These are phyloP conservation scores for Talaromyces sp. DNA, from an alignment of 2,329 filamentous ascomycete species.

Conservation along the genomic window DNA sequence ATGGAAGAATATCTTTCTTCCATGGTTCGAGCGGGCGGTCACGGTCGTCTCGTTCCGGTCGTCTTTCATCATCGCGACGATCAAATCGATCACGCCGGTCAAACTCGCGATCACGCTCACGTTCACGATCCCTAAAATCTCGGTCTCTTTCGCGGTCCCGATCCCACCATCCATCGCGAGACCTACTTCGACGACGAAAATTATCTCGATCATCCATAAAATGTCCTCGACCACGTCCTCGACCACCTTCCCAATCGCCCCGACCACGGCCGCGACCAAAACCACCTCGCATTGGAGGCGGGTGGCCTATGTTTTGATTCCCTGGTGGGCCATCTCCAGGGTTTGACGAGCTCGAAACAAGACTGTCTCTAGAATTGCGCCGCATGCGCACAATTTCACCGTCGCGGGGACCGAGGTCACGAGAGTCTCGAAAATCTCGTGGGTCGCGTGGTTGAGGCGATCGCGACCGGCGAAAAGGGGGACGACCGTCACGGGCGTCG, in stretches of 20 bases:
- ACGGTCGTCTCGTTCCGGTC: constrained; percentile 26
- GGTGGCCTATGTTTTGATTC: constrained; percentile 22
- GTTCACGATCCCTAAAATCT: constrained; percentile 32
- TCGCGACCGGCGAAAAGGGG: constrained; percentile 42
- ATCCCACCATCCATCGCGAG: constrained; percentile 41
- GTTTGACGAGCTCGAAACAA: constrained; percentile 33
- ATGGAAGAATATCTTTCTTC: constrained; percentile 37
- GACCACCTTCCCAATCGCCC: constrained; percentile 41
- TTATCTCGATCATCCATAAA: constrained; percentile 40
- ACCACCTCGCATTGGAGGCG: constrained; percentile 32
- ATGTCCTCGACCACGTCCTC: constrained; percentile 38
- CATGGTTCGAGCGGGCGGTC: constrained; percentile 31
- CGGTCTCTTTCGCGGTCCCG: constrained; percentile 29
- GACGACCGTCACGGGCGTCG: constrained; percentile 40
- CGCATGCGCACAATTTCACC: constrained; percentile 37
- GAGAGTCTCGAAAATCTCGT: constrained; percentile 37
- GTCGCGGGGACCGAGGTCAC: constrained; percentile 34
- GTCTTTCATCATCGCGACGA: constrained; percentile 32
- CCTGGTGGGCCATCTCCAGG: constrained; percentile 32
- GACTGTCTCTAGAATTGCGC: constrained; percentile 41
- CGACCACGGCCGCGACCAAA: constrained; percentile 39
- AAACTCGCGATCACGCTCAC: constrained; percentile 34
- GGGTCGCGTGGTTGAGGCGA: constrained; percentile 34
- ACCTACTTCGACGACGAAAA: constrained; percentile 41
- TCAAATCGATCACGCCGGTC: constrained; percentile 33